Conservation (phyloP, 225 moss, liverwort and hornwort genomes). For the Lunularia cruciata region DNA sequence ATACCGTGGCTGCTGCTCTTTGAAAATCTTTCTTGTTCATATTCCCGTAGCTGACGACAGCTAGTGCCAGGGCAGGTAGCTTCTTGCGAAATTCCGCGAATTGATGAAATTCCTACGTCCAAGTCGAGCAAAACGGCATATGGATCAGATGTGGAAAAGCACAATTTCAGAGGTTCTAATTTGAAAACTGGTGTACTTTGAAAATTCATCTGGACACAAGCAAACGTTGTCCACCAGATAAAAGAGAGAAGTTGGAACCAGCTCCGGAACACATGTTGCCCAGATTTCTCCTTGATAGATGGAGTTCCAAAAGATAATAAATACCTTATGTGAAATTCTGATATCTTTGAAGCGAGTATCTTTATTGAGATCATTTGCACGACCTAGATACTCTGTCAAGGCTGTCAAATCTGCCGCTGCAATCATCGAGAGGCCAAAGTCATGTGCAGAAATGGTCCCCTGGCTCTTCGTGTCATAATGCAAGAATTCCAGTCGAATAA, state of each 20-base stretch:
- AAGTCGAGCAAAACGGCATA: not conserved
- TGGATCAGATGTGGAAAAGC: no score
- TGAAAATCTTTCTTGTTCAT: slow-evolving; percentile 73
- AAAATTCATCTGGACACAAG: no score
- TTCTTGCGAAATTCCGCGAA: slow-evolving; percentile 80
- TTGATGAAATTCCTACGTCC: slow-evolving; percentile 60
- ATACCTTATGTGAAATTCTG: slow-evolving; percentile 69
- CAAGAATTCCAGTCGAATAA: slow-evolving; percentile 65
- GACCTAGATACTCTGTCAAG: slow-evolving; percentile 59
- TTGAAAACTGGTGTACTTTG: not conserved
- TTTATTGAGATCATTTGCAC: slow-evolving; percentile 52
- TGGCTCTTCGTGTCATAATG: slow-evolving; percentile 72
- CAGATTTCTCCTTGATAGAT: no score
- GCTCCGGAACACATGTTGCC: no score
- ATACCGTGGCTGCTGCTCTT: slow-evolving; percentile 77
- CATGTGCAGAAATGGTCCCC: slow-evolving; percentile 71
- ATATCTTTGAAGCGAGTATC: slow-evolving; percentile 49
- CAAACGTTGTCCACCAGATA: no score
- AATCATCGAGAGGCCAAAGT: slow-evolving; percentile 83
- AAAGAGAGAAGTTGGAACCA: no score
- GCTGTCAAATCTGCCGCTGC: slow-evolving; percentile 76
- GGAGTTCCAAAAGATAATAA: no score
- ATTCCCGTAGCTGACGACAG: slow-evolving; percentile 68
- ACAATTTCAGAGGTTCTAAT: no score
- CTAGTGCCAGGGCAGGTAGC: slow-evolving; percentile 61